These are phyloP conservation scores for Homolaphlyctis polyrhiza DNA, from an alignment of 371 early-diverging fungal species.

Conservation along the genomic window DNA sequence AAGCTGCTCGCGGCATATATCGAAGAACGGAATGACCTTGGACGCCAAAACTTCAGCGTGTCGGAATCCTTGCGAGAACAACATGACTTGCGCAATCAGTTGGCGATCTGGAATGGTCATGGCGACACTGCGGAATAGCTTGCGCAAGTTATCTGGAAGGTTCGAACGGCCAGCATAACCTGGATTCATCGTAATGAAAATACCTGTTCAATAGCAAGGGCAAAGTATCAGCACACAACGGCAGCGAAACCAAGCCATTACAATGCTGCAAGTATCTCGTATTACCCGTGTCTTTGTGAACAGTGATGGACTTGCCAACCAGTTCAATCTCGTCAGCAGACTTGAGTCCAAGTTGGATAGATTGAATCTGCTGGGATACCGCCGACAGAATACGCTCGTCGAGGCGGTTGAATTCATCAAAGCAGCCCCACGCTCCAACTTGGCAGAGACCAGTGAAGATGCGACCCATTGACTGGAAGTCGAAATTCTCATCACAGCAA, in stretches of 20 bases:
- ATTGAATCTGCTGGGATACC: slow-evolving; percentile 97
- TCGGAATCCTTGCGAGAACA: slow-evolving; percentile 98
- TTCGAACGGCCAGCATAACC: slow-evolving; percentile 98
- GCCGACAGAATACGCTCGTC: slow-evolving; percentile 96
- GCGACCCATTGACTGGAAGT: slow-evolving; percentile 99
- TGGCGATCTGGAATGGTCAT: slow-evolving; percentile 98
- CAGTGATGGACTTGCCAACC: slow-evolving; percentile 79
- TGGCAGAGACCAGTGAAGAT: slow-evolving; percentile 97
- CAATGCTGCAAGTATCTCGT: slow-evolving; percentile 9
- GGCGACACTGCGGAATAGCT: slow-evolving; percentile 95
- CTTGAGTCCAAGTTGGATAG: slow-evolving; percentile 92
- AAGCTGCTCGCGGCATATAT: slow-evolving; percentile 88
- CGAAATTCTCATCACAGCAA: slow-evolving; percentile 99
- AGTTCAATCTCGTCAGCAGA: slow-evolving; percentile 80
- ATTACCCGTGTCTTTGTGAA: slow-evolving; percentile 86
- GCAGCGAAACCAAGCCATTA: slow-evolving; percentile 6
- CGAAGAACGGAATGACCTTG: slow-evolving; percentile 96
- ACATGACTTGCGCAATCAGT: slow-evolving; percentile 97
- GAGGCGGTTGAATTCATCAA: slow-evolving; percentile 99
- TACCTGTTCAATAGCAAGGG: too few species aligned
- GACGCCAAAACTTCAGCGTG: slow-evolving; percentile 90
- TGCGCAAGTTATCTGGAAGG: slow-evolving; percentile 97
- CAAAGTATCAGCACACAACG: background rate
- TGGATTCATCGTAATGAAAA: slow-evolving; percentile 99
- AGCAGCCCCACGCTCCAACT: slow-evolving; percentile 99